Conservation (phyloP, 2,329 filamentous ascomycete species). For the Penicillium sp. region DNA sequence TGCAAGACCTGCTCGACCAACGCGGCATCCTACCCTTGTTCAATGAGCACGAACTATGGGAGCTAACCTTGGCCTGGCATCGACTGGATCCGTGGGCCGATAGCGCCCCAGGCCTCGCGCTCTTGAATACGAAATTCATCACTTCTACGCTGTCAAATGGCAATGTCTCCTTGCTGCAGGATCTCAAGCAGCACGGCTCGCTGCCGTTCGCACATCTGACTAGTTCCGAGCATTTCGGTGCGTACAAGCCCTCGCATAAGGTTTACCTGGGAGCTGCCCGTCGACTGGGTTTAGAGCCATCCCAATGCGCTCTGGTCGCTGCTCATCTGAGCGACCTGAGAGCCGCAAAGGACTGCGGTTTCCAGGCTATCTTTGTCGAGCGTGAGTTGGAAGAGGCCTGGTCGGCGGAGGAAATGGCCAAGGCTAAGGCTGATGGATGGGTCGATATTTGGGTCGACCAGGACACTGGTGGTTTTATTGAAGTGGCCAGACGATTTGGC, state of each 20-base stretch:
- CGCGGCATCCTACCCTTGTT: constrained; percentile 65
- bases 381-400: constrained; percentile 68
- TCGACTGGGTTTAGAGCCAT: constrained; percentile 59
- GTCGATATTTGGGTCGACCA: constrained; percentile 67
- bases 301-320: constrained; percentile 75
- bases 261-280: constrained; percentile 72
- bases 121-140: constrained; percentile 60
- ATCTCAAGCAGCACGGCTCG: constrained; percentile 62
- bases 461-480: constrained; percentile 57
- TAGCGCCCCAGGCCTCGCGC: constrained; percentile 57
- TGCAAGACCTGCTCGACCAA: constrained; percentile 61
- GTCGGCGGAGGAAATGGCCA: constrained; percentile 54
- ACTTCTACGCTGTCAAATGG: constrained; percentile 77
- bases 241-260: constrained; percentile 72
- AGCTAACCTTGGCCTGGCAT: constrained; percentile 71
- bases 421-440: constrained; percentile 60
- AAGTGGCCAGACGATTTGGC: constrained; percentile 56
- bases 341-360: constrained; percentile 66
- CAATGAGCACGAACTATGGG: constrained; percentile 64
- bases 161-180: constrained; percentile 67
- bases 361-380: constrained; percentile 76
- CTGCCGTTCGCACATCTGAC: constrained; percentile 67
- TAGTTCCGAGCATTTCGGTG: constrained; percentile 71
- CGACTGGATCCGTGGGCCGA: constrained; percentile 72
- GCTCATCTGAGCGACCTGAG: constrained; percentile 72